Evolutionary conservation across 2,329 filamentous ascomycete species (phyloP).

Genomic region (Dendrostoma leiphaemia): DNA sequence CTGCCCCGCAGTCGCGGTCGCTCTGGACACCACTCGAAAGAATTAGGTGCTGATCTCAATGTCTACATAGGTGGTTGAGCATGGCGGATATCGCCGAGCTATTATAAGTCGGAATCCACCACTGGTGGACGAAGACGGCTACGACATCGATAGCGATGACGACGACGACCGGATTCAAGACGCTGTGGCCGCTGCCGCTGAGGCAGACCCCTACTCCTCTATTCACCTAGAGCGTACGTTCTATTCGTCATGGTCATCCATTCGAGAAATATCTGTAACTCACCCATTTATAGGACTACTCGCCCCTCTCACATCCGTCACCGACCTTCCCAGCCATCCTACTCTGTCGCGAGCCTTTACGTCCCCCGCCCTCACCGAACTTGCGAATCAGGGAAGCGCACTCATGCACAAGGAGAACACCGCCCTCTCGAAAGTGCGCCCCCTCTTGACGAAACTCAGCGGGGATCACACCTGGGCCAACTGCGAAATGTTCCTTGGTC

Average conservation of each 20-base stretch:
- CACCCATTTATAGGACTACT: constrained; percentile 58
- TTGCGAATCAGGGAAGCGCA: constrained; percentile 66
- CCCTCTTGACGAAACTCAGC: constrained; percentile 68
- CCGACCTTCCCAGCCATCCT: constrained; percentile 72
- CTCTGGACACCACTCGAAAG: not conserved
- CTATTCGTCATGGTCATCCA: not conserved
- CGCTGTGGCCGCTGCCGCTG: constrained; percentile 60
- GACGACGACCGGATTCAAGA: constrained; percentile 63
- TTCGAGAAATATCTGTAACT: constrained; percentile 22
- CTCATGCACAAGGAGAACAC: constrained; percentile 74
- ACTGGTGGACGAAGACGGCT: constrained; percentile 74
- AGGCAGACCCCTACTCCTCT: constrained; percentile 72
- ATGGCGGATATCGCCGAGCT: constrained; percentile 68
- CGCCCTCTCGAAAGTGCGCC: constrained; percentile 71
- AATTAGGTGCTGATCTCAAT: constrained; percentile 25
- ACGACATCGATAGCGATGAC: constrained; percentile 71
- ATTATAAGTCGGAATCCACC: constrained; percentile 74
- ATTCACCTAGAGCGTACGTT: constrained; percentile 68
- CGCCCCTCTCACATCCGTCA: constrained; percentile 71
- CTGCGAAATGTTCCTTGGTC: constrained; percentile 55
- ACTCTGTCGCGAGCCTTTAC: constrained; percentile 73
- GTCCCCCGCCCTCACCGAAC: constrained; percentile 68
- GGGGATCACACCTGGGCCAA: constrained; percentile 72
- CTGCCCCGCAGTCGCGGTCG: not conserved
- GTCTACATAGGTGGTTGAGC: constrained; percentile 61